phyloP scores from a whole-genome alignment of 306 rosid genomes.

The Cyclanthera cordifolia region DNA sequence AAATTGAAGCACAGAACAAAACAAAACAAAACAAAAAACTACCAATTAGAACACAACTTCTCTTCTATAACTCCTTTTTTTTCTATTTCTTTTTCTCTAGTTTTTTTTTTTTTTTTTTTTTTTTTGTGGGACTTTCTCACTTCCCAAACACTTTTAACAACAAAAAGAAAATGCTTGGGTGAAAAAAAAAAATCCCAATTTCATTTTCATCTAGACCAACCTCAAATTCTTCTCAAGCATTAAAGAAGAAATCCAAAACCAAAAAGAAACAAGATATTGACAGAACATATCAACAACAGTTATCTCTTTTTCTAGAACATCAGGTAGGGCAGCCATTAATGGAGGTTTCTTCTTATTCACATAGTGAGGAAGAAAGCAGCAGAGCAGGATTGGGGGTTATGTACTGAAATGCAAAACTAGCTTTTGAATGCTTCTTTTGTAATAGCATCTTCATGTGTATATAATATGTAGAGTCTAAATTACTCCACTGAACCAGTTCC shows the following conservation, averaged over 20 bases:
- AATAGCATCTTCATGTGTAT: not conserved
- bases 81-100: not conserved
- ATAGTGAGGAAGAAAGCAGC: not conserved
- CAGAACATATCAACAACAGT: conserved; percentile 2
- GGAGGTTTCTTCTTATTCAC: conserved; percentile 7
- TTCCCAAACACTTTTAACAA: conserved; percentile 9
- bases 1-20: not conserved
- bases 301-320: conserved; percentile 1
- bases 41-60: not conserved
- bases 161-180: not conserved
- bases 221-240: not conserved
- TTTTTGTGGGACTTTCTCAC: conserved; percentile 5
- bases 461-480: not conserved
- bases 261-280: not conserved
- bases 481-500: conserved; percentile 2
- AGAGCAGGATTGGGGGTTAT: not conserved
- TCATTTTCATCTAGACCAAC: not conserved
- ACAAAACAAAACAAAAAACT: not conserved
- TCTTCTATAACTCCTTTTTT: not conserved
- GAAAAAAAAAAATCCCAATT: conserved; percentile 11
- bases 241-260: not conserved
- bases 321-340: not conserved
- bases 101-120: not conserved
- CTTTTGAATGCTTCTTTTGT: not conserved
- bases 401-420: conserved; percentile 12